Evolutionary conservation across 225 moss, liverwort and hornwort genomes (phyloP), one percentile per base, ranked within the genome.

Genomic region (Pseudisothecium myosuroides): DNA sequence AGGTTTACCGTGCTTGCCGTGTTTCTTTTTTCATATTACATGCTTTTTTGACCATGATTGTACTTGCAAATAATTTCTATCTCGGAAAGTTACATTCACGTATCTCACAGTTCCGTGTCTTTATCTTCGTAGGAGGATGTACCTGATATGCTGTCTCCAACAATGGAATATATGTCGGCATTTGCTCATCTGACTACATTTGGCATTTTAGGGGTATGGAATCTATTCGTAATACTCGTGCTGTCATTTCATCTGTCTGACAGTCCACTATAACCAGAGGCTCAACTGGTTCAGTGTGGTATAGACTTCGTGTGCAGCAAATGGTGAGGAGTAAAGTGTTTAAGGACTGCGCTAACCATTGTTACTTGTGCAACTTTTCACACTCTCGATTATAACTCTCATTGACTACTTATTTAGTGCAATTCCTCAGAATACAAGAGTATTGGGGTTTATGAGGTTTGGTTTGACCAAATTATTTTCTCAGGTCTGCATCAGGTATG

Each of bases 161-260:
- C 83, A 72, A 39, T 96, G 87, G 96, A 97, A 87, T 92, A 96
- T 74, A 41, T 96, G 43, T 99, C 97, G 45, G 92, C 96, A 79
- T 88, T 99, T 58, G 95, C 99, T 86, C 91, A 96, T 90, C 87
- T 99, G 90, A 87, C 97, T 75, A 94, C 96, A 77, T 99, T 99
- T 90, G 97, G 99, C 88, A 97, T 99, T 76, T 88, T 96, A 54
- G 99, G 99, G 95, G 97, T 99, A 86, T 91, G 94, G 56, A 77
- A 85, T 23, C 89, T 66, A 83, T 81, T 76, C 85, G 47, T 59
- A 54, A 87, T 71, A 71, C 66, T 91, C 45, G 41, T 69, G 58
- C 56, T 80, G 62, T 86, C 54, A 55, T 86, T 88, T 66, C 74
- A 74, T 87, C 58, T 85, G 81, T 49, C 41, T 82, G 85, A 65